Evolutionary conservation across 106 monocot genomes (phyloP).

Genomic region (Dactylorhiza incarnata): DNA sequence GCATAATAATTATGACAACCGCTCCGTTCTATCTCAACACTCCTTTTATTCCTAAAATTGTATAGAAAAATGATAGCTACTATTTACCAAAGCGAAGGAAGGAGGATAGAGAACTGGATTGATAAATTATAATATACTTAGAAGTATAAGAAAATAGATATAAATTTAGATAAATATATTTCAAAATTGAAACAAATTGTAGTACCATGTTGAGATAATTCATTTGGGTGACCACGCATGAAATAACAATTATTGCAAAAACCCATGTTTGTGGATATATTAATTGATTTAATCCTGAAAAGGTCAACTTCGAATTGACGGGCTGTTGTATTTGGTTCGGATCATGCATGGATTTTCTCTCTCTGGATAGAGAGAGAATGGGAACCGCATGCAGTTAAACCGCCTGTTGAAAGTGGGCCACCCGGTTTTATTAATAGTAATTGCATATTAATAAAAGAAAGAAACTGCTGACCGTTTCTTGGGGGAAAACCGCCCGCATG

Average conservation of each 20-base stretch:
- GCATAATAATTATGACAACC: neutral
- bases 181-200: neutral
- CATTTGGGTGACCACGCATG: slow-evolving; percentile 42
- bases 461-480: too few relatives aligned
- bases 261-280: slow-evolving; percentile 58
- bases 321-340: too few relatives aligned
- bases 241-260: slow-evolving; percentile 32
- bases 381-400: too few relatives aligned
- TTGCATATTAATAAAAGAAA: too few relatives aligned
- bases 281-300: slow-evolving; percentile 59
- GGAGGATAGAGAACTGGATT: neutral
- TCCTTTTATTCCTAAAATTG: neutral
- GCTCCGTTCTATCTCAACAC: neutral
- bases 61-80: neutral
- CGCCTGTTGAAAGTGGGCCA: too few relatives aligned
- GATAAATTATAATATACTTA: neutral
- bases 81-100: neutral
- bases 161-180: neutral
- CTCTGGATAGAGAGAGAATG: too few relatives aligned
- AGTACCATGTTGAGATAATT: slow-evolving; percentile 63
- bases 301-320: slow-evolving; percentile 49
- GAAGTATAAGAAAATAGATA: neutral
- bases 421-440: too few relatives aligned
- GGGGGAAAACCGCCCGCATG: too few relatives aligned
- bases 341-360: too few relatives aligned